phyloP scores from a whole-genome alignment of 208 protist genomes.

The Leishmania braziliensis region DNA sequence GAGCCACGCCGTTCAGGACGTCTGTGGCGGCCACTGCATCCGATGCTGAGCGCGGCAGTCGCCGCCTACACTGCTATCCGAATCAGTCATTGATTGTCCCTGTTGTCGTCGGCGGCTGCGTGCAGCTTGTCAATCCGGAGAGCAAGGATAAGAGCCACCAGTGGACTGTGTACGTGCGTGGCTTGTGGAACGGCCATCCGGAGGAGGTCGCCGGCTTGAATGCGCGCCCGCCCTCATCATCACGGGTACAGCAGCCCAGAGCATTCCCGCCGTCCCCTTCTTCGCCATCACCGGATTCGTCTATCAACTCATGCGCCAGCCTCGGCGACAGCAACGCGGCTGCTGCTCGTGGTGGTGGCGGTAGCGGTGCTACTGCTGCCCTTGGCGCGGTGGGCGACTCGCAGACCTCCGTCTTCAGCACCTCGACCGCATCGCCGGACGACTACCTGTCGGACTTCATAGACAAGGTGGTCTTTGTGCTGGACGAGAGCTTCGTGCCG shows the following conservation, averaged over 20 bases:
- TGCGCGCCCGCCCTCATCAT: neutral
- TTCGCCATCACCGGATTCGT: neutral
- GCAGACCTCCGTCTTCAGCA: constrained; percentile 17
- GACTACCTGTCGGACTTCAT: constrained; percentile 81
- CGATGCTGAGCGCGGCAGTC: neutral
- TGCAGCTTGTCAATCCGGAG: constrained; percentile 65
- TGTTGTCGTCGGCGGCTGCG: constrained; percentile 74
- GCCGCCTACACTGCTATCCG: neutral
- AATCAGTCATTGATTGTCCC: constrained; percentile 44
- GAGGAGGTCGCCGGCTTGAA: constrained; percentile 18
- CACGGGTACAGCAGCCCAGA: neutral
- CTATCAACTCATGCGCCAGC: neutral
- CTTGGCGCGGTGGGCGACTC: constrained; percentile 4
- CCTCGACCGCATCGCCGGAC: constrained; percentile 12
- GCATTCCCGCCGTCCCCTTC: neutral
- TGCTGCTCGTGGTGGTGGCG: neutral
- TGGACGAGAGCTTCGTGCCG: constrained; percentile 77
- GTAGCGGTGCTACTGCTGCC: constrained; percentile 10
- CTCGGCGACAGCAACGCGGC: neutral
- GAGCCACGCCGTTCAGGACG: neutral
- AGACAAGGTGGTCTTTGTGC: constrained; percentile 74
- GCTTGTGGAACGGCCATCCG: constrained; percentile 68
- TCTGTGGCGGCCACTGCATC: neutral
- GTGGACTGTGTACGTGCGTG: constrained; percentile 91
- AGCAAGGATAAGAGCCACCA: constrained; percentile 75